Base-by-base conservation (phyloP, 1,284 basidiomycete genomes). In the Ceratorhiza oryzae-sativae region DNA sequence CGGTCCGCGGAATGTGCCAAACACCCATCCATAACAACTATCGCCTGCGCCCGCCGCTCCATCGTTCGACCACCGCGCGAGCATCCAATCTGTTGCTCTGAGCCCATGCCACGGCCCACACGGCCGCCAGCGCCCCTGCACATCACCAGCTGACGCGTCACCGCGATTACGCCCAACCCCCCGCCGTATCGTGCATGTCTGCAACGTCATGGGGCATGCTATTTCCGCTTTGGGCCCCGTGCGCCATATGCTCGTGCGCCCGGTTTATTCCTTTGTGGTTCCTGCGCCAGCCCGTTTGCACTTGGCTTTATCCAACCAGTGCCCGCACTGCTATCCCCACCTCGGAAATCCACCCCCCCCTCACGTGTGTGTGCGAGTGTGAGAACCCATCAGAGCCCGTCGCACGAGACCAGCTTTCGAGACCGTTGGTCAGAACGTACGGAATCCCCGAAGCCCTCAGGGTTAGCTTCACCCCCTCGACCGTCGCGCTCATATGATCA, bases 401-500 rank as follows among this genome's bases (percentile, higher is more conserved):
- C 32, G 42, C 62, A 65, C 48, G 48, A 46, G 62, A 65, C 48
- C 46, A 39, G 62, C 8, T 30, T 46, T 45, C 48, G 34, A 51
- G 41, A 23, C 18, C 48, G 32, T 13, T 34, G 30, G 13, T n/a
- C 62, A 49, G 34, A 27, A 53, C 62, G 20, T 12, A 51, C 25
- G 41, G 30, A 34, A 62, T 46, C 45, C 25, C 34, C 60, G 60
- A 62, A 62, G n/a, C 39, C 15, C 18, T 56, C 63, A 68, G 63
- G 63, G 63, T 51, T 68, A 68, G 49, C 63, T 68, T 55, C 51
- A 68, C 32, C 63, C 34, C 63, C 34, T 56, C 63, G 51, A 56
- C 63, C 36, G 63, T 68, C 51, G 63, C 51, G 39, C 63, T 45
- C 63, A 56, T 68, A 56, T 68, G 63, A 68, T 68, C 63, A 65